Base-by-base conservation (phyloP, 2,329 filamentous ascomycete species). In the Cercospora beticola region DNA sequence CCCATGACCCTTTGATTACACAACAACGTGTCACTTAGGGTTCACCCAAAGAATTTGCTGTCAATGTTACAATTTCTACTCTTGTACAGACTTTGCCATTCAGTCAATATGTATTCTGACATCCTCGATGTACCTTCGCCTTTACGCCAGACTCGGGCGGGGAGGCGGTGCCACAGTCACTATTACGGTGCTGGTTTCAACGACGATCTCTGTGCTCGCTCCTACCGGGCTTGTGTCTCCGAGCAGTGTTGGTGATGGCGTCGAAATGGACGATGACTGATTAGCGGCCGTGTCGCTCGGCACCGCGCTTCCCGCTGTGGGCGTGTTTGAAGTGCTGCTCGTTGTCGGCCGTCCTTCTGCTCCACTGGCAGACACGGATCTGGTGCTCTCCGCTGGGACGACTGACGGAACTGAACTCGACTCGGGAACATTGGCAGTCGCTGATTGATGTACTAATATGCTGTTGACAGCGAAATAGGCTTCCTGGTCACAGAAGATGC, bases 401-500 rank as follows among this genome's bases (percentile, higher is more conserved):
- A 69, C 70, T 14, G 69, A 71, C 30, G 71, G 68, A 8, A 70
- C 16, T 3, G 68, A 70, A 57, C 54, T 68, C 18, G 69, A 60
- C 12, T 40, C n/a, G 14, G 69, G 62, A 18, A 67, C 18, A 6
- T 54, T 18, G 46, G 77, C 68, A 16, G 66, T 49, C 5, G 46
- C 43, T 5, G 66, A 61, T 68, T 68, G 80, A 67, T 79, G 82
- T 2, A 82, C 76, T 18, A 76, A 74, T 60, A 82, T 71, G 49
- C 76, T 81, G 36, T 79, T 79, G 65, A 82, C 78, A 26, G 77
- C 75, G 80, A 79, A 82, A 71, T 81, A 83, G 1, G 79, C 73
- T 4, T 78, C 68, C 62, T 56, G 46, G 21, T 43, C 36, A 43
- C 18, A 43, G 49, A 28, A 56, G 30, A 28, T 21, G 12, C 8